Evolutionary conservation across 2,329 filamentous ascomycete species (phyloP), one percentile per base, ranked within the genome.

Genomic region (Curvularia verruculosa): DNA sequence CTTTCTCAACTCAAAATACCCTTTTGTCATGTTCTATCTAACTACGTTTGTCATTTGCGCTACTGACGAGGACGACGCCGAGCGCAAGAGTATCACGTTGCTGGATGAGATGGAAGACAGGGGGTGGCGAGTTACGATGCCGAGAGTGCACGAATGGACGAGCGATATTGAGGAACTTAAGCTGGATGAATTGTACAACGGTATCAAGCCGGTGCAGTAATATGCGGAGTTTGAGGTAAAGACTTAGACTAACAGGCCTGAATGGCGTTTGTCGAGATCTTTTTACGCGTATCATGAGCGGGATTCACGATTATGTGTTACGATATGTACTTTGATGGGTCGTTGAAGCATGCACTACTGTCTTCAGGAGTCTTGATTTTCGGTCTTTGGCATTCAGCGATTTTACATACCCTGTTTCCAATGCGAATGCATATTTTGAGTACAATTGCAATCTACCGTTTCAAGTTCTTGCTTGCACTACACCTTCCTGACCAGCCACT

Each of bases 401-500:
- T 10, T 9, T 7, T 21, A 3, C 15, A 10, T 41, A n/a, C 29
- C 12, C 1, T 41, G 12, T 39, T 24, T 24, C 24, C 21, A 13
- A 15, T 24, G 13, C 9, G 2, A 24, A n/a, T 8, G 39, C 21
- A 24, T 24, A 13, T 41, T 41, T 24, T 4, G 39, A 24, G 12
- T 24, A 41, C 6, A 15, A 28, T 44, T 15, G 23, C 8, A 43
- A 18, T 28, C n/a, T 28, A 5, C 26, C 4, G 19, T 13, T n/a
- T n/a, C 2, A 7, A 18, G 3, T 5, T 45, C 24, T 19, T 1
- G 3, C 18, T 21, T 37, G 52, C 9, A 31, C 46, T 43, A 56
- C 9, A 41, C 39, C 31, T 36, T 71, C 58, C 75, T 70, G n/a
- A 79, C 46, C 66, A 80, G 65, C 78, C 78, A 80, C 52, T 57